Evolutionary conservation across 2,329 filamentous ascomycete genomes (phyloP), one percentile per base, ranked within the genome.

Genomic region (Ambrosiella beaveri): DNA sequence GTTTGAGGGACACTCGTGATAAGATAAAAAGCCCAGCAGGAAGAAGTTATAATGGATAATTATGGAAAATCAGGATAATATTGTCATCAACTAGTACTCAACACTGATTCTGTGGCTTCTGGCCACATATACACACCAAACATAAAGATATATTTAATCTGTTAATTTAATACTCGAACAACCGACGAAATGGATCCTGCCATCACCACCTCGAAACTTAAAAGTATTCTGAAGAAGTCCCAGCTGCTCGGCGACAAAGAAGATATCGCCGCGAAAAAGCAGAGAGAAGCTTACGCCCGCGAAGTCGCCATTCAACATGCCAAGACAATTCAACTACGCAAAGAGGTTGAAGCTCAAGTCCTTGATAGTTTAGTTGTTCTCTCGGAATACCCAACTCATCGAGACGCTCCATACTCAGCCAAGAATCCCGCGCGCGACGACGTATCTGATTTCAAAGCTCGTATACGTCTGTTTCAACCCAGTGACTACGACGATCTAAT

Each of bases 401-500:
- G 67, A 50, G 59, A 62, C 9, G 59, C 69, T 8, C 51, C 62
- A 4, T 62, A 70, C 61, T 68, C 68, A 12, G 67, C 85, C 7
- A 70, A 77, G 1, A 70, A 68, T 68, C 68, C 76, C 61, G 74
- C 80, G 6, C 65, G 76, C 0, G 68, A 76, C 38, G 88, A 95
- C 67, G 76, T 76, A 1, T 67, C 71, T 44, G 71, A 73, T 57
- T 89, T 97, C 71, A 82, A 83, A 64, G 66, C 73, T 2, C 77
- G 80, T 40, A 72, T 97, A 27, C 72, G 77, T 8, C 75, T 81
- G 49, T 97, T 96, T 70, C 87, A 91, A 67, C 88, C 90, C 0
- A 77, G 79, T 57, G 91, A 98, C 72, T 95, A 94, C 72, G 88
- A 95, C 66, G 85, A 87, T 63, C 74, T 97, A 54, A 82, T 96